Evolutionary conservation across 2,329 filamentous ascomycete species (phyloP), one percentile per base, ranked within the genome.

Genomic region (Mycocentrospora acerina): DNA sequence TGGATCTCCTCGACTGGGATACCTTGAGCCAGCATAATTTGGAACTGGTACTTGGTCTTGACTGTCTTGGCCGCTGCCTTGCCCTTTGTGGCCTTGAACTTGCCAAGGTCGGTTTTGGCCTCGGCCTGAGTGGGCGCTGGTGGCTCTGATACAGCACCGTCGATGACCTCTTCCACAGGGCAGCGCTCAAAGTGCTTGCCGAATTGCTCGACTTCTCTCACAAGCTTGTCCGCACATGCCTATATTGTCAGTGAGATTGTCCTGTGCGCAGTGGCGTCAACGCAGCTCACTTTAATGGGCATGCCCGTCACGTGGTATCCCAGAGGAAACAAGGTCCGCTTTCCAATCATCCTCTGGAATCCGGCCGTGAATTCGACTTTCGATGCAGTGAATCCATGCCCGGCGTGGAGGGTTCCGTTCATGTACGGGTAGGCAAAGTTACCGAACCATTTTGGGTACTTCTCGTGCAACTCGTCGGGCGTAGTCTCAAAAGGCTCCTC

Each of bases 291-390:
- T 72, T 96, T 96, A 76, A 98, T 98, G 7, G 64, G 60, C 85
- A 98, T 94, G 57, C 93, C 93, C 0, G 91, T 97, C 72, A 86
- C 89, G 76, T 98, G 93, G 74, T 90, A 98, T 22, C 91, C 93
- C 62, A 93, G 85, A 40, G 93, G 93, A 67, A 93, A 96, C 36
- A 97, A 76, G 40, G 85, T 78, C 36, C 85, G 79, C 75, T 91
- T 91, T 61, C 93, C 93, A 67, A 90, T 82, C 88, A 97, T 94
- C 39, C 91, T 80, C 31, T 86, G 85, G 63, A 89, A 90, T 29
- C 91, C 89, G 16, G 86, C 81, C 41, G 83, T 85, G 68, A 97
- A 98, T 71, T 98, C 93, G 57, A 95, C 83, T 71, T 98, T 98
- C 62, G 81, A 87, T 45, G 88, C 83, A 15, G 90, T 93, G 70